Percentiles rank a stretch among this genome's conserved stretches.
Conservation (phyloP, 202 grass and related monocot genomes). For the Carex sylvatica region DNA sequence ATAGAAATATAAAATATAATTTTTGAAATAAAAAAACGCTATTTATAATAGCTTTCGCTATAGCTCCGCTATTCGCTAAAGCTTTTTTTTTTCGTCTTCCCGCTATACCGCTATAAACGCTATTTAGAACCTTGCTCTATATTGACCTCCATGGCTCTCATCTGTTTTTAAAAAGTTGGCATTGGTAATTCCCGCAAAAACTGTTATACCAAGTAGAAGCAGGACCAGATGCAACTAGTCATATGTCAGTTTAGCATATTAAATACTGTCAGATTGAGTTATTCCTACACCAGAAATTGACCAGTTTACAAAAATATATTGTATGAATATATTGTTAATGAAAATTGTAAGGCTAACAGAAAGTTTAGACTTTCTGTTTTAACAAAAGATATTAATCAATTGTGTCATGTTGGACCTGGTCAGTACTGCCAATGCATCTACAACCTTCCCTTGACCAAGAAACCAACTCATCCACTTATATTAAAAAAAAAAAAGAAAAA, state of each 20-base stretch:
- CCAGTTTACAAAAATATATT: not conserved
- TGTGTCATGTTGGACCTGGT: not conserved
- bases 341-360: not conserved
- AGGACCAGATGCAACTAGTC: not conserved
- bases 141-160: not conserved
- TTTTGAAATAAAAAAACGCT: too few species aligned
- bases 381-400: not conserved
- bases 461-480: not conserved
- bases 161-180: not conserved
- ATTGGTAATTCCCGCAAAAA: not conserved
- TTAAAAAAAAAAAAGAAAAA: too few species aligned
- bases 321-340: not conserved
- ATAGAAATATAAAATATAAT: too few species aligned
- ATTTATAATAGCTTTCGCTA: too few species aligned
- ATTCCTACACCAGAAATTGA: too few species aligned
- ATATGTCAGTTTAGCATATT: not conserved
- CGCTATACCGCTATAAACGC: too few species aligned
- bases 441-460: constrained; percentile 3
- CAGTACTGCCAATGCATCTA: not conserved
- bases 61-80: too few species aligned
- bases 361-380: not conserved
- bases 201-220: not conserved
- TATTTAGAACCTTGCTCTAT: too few species aligned
- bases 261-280: not conserved
- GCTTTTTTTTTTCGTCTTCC: too few species aligned